Evolutionary conservation across 2,329 filamentous ascomycete species (phyloP).

Genomic region (Ceratocystis eucalypticola): DNA sequence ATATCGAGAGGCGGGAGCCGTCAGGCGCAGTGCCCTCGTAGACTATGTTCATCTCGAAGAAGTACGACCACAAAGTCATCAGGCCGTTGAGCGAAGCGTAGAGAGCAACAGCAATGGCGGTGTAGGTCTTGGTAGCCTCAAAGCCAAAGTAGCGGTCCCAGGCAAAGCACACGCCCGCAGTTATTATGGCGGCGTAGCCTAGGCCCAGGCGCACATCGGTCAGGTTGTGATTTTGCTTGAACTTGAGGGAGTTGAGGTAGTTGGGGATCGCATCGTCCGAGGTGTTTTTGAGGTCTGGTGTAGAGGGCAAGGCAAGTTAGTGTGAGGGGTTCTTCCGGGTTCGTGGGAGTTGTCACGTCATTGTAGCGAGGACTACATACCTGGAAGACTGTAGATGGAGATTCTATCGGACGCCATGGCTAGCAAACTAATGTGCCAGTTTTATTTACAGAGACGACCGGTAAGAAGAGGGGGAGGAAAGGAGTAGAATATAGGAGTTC

Average conservation of each 20-base stretch:
- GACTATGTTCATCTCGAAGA: slow-evolving; percentile 66
- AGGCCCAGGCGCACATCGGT: slow-evolving; percentile 71
- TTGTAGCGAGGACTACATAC: slow-evolving; percentile 26
- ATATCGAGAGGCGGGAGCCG: slow-evolving; percentile 57
- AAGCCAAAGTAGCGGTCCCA: slow-evolving; percentile 90
- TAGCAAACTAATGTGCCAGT: not conserved
- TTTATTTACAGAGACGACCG: not conserved
- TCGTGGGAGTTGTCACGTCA: not conserved
- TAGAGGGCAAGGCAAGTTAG: slow-evolving; percentile 3
- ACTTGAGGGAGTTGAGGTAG: slow-evolving; percentile 80
- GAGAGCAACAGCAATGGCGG: slow-evolving; percentile 59
- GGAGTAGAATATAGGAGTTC: not conserved
- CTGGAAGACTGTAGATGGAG: slow-evolving; percentile 52
- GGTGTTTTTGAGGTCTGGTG: slow-evolving; percentile 82
- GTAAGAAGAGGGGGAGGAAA: not conserved
- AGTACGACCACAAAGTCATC: slow-evolving; percentile 73
- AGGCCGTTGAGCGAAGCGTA: slow-evolving; percentile 69
- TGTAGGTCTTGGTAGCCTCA: slow-evolving; percentile 70
- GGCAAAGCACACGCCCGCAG: slow-evolving; percentile 72
- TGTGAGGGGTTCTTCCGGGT: not conserved
- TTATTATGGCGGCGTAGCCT: slow-evolving; percentile 67
- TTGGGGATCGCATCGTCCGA: slow-evolving; percentile 88
- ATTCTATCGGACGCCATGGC: slow-evolving; percentile 38
- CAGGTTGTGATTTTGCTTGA: slow-evolving; percentile 67
- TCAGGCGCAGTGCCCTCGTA: slow-evolving; percentile 59